These are phyloP conservation scores for Pulchroboletus neoregius DNA, from an alignment of 1,284 basidiomycete genomes.

Conservation along the genomic window DNA sequence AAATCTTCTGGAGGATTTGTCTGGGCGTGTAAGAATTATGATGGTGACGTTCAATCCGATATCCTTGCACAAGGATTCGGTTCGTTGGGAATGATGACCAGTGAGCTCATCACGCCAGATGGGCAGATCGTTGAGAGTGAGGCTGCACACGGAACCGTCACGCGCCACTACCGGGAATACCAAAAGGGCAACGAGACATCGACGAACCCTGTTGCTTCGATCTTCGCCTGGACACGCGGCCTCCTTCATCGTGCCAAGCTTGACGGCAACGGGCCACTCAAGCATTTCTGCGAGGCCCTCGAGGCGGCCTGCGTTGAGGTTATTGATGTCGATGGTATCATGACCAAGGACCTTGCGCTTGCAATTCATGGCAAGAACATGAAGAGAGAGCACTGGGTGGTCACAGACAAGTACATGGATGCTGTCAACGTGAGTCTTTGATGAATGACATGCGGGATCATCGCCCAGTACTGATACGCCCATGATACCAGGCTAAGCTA, in stretches of 20 bases:
- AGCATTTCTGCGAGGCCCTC: slow-evolving; percentile 75
- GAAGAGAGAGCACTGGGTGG: slow-evolving; percentile 91
- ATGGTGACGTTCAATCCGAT: slow-evolving; percentile 91
- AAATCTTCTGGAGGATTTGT: slow-evolving; percentile 97
- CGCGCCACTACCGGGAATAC: slow-evolving; percentile 94
- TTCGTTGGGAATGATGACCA: slow-evolving; percentile 96
- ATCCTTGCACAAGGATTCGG: slow-evolving; percentile 96
- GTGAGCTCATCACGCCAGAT: slow-evolving; percentile 94
- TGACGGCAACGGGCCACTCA: slow-evolving; percentile 78
- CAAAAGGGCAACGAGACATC: slow-evolving; percentile 96
- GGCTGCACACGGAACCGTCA: slow-evolving; percentile 94
- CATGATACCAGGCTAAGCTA: slow-evolving; percentile 46
- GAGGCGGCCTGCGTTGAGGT: slow-evolving; percentile 90
- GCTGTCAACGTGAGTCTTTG: slow-evolving; percentile 65
- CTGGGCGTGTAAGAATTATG: slow-evolving; percentile 98
- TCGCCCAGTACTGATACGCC: slow-evolving; percentile 15
- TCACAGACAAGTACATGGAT: slow-evolving; percentile 90
- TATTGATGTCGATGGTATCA: slow-evolving; percentile 85
- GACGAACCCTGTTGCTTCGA: slow-evolving; percentile 97
- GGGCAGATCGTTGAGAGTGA: slow-evolving; percentile 89
- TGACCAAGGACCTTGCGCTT: slow-evolving; percentile 97
- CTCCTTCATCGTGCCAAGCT: slow-evolving; percentile 91
- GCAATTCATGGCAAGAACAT: slow-evolving; percentile 92
- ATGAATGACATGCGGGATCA: neutral
- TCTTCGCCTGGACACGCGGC: slow-evolving; percentile 98